phyloP scores from a whole-genome alignment of 306 rosid species.

The Fragaria iinumae region DNA sequence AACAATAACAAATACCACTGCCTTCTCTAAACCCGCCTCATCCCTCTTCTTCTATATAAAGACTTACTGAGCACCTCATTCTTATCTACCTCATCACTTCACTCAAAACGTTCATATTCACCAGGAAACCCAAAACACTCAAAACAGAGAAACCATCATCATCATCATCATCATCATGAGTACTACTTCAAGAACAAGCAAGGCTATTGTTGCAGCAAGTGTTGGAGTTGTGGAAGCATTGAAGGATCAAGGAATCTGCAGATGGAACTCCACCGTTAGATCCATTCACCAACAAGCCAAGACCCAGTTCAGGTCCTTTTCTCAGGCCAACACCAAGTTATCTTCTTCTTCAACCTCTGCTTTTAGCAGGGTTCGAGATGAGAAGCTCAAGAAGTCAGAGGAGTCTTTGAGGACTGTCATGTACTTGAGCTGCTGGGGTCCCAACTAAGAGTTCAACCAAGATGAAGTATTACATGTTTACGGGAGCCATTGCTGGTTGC shows the following conservation, averaged over 20 bases:
- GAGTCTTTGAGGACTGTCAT: conserved; percentile 64
- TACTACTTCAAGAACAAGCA: conserved; percentile 2
- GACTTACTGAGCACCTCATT: too few species aligned
- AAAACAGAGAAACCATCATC: too few species aligned
- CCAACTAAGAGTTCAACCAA: conserved; percentile 2
- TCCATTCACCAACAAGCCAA: conserved; percentile 19
- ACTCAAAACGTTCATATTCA: too few species aligned
- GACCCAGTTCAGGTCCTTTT: conserved; percentile 28
- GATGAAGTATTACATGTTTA: background rate
- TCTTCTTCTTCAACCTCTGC: conserved; percentile 37
- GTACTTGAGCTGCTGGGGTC: conserved; percentile 70
- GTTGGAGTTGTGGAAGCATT: conserved; percentile 41
- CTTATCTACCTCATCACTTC: too few species aligned
- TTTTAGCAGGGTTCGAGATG: conserved; percentile 33
- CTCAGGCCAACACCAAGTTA: conserved; percentile 32
- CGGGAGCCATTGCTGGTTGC: background rate
- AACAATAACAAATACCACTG: too few species aligned
- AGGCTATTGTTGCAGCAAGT: conserved; percentile 27
- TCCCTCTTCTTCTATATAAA: too few species aligned
- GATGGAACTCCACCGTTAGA: too few species aligned
- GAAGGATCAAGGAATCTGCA: conserved; percentile 68
- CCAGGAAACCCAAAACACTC: too few species aligned
- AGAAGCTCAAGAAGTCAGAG: conserved; percentile 51
- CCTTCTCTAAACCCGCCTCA: too few species aligned
- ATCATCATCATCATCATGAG: conserved; percentile 14